These are phyloP conservation scores for Phlyctochytrium planicorne DNA, from an alignment of 192 early-diverging fungal genomes.

Conservation along the genomic window DNA sequence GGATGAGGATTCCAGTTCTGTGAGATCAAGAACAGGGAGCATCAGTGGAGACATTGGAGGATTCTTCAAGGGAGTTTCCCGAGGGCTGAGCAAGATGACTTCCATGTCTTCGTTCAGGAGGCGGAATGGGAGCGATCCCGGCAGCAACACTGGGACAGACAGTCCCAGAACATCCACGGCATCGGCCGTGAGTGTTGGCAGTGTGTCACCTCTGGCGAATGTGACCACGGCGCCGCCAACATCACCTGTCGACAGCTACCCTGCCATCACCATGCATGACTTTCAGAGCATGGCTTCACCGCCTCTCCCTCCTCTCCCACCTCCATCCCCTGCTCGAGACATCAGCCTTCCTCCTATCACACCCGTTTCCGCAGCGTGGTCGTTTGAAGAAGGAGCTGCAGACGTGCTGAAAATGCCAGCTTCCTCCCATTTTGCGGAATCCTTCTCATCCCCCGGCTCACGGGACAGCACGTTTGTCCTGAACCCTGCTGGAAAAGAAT, in stretches of 20 bases:
- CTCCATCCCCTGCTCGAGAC: not conserved
- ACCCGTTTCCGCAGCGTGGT: not conserved
- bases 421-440: no score
- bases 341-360: not conserved
- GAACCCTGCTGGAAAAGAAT: no score
- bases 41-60: not conserved
- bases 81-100: not conserved
- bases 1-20: not conserved
- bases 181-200: not conserved
- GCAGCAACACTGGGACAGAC: no score
- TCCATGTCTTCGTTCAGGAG: not conserved
- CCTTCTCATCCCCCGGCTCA: no score
- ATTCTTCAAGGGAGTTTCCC: not conserved
- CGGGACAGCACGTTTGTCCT: no score
- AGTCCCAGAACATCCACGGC: not conserved
- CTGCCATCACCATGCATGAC: no score
- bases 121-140: not conserved
- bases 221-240: not conserved
- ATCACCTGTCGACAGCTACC: no score
- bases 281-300: no score
- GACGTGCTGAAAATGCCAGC: not conserved
- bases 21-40: not conserved
- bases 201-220: not conserved
- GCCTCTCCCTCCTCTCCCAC: not conserved
- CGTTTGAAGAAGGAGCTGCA: not conserved